These are phyloP conservation scores for Chlorencoelia australis DNA, from an alignment of 2,329 filamentous ascomycete genomes.

Conservation along the genomic window DNA sequence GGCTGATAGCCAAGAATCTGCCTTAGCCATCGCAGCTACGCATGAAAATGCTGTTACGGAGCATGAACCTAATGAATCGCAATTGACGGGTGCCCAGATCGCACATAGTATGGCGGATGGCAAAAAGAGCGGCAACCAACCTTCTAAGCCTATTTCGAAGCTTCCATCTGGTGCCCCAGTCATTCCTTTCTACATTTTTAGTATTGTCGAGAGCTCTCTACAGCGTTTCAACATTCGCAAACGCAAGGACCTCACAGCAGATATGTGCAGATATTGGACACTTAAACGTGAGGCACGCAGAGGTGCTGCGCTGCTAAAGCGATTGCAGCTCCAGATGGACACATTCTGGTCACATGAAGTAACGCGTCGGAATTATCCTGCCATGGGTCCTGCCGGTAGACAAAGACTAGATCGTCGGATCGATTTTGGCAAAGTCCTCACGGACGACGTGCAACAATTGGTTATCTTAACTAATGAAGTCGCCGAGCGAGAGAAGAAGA, in stretches of 20 bases:
- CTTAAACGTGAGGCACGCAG: constrained; percentile 87
- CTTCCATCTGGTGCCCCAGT: constrained; percentile 90
- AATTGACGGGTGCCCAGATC: constrained; percentile 74
- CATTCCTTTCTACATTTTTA: constrained; percentile 79
- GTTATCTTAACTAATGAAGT: constrained; percentile 59
- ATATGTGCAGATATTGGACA: constrained; percentile 96
- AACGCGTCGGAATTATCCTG: constrained; percentile 87
- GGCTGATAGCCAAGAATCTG: constrained; percentile 82
- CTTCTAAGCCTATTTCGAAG: constrained; percentile 69
- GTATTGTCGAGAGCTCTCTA: constrained; percentile 74
- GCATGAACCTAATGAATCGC: constrained; percentile 69
- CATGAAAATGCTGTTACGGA: constrained; percentile 54
- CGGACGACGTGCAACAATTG: constrained; percentile 69
- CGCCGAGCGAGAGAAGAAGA: constrained; percentile 65
- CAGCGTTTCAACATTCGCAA: constrained; percentile 76
- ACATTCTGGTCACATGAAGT: constrained; percentile 97
- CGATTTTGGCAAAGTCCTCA: constrained; percentile 70
- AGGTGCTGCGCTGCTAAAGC: constrained; percentile 84
- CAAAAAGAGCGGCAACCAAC: constrained; percentile 62
- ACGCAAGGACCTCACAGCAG: constrained; percentile 83
- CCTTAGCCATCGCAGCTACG: constrained; percentile 67
- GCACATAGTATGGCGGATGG: constrained; percentile 62
- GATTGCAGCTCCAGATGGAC: constrained; percentile 88
- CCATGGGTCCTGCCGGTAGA: constrained; percentile 79
- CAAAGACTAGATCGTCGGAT: constrained; percentile 71